Base-by-base conservation (phyloP, 257 asterid species). In the Rubia yunnanensis region DNA sequence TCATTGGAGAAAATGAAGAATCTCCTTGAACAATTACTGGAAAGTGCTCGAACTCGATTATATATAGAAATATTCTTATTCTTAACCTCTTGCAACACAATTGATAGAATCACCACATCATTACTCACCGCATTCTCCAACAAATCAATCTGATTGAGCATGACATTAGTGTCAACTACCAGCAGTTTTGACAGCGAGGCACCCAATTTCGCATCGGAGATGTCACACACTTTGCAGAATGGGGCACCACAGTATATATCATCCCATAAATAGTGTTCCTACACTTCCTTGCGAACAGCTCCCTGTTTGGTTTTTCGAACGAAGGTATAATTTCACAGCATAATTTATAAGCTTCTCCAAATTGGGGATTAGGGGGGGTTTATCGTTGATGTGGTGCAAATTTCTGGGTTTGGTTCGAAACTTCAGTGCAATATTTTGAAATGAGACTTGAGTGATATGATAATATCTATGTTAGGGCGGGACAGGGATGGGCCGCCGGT, bases 81-180 rank as follows among this genome's bases (percentile, higher is more conserved):
- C 81, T 89, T 94, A 76, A 88, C 99, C 84, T 94, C 99, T 75
- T 88, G 85, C 82, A 86, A 64, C 73, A 94, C 99, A 62, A 94
- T 76, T 1, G 97, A 83, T 13, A 94, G 84, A 80, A 94, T 94
- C 54, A 90, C 96, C 59, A 94, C 99, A 63, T 94, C 84, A 49
- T 94, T 95, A 35, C 90, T 81, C 0, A 95, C 95, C 1, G 95
- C 88, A 80, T 84, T 90, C 74, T 94, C 99, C 84, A 94, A 78
- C 75, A 94, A 85, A 85, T 94, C 99, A 83, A 94, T 90, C 97
- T 91, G 98, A 69, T 84, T 85, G 59, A 94, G 96, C 38, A 88
- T 97, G 70, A 90, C 95, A 73, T 90, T 94, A 15, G 99, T 90
- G 69, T 94, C 99, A 4, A 94, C 76, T 27, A 94, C 62, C 38